These are phyloP conservation scores for Fraxinus greggii DNA, from an alignment of 305 asterid genomes.

Conservation along the genomic window DNA sequence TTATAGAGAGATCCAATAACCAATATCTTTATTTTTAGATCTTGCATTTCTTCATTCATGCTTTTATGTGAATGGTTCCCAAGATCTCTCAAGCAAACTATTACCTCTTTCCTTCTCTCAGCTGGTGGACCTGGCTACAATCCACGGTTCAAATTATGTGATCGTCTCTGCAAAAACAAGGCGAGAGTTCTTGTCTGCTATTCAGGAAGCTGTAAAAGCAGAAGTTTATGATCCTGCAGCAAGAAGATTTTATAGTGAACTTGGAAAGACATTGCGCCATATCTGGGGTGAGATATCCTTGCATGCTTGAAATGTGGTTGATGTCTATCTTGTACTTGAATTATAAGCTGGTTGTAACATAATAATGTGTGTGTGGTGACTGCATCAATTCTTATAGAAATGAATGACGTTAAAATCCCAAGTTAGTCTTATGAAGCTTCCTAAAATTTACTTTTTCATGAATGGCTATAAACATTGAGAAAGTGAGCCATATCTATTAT, in stretches of 20 bases:
- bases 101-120: constrained; percentile 28
- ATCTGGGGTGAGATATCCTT: constrained; percentile 63
- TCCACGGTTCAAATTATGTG: constrained; percentile 57
- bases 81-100: constrained; percentile 3
- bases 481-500: neutral
- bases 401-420: neutral
- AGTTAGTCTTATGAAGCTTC: neutral
- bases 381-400: neutral
- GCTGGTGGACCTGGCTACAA: constrained; percentile 70
- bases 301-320: constrained; percentile 20
- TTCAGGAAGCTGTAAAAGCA: constrained; percentile 59
- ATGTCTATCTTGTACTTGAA: neutral
- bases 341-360: neutral
- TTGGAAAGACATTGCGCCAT: constrained; percentile 59
- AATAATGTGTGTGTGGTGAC: neutral
- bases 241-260: constrained; percentile 59
- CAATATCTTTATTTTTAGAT: neutral
- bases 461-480: neutral
- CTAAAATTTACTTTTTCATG: neutral
- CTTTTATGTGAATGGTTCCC: constrained; percentile 7
- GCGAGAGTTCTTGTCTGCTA: constrained; percentile 56
- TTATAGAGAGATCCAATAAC: neutral
- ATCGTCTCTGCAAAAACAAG: constrained; percentile 59
- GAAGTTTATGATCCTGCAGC: constrained; percentile 56
- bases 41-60: constrained; percentile 4